Percentiles rank a stretch among this genome's conserved stretches.
Evolutionary conservation across 495 filamentous ascomycete genomes (phyloP).

Genomic region (Aspergillus affinis): DNA sequence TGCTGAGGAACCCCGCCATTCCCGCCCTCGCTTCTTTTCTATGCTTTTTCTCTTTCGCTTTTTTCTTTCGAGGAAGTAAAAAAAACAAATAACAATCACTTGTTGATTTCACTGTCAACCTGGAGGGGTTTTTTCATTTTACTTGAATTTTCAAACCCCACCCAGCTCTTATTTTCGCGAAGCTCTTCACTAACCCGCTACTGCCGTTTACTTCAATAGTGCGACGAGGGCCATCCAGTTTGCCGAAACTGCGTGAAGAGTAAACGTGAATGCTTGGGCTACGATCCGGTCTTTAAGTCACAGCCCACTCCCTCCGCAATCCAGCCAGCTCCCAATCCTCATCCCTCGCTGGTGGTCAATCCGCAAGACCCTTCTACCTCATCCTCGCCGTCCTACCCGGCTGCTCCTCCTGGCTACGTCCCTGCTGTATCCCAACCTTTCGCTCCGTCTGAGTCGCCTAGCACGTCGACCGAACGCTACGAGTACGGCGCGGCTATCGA

Average conservation of each 20-base stretch:
- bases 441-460: conserved; percentile 50
- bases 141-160: conserved; percentile 11
- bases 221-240: conserved; percentile 91
- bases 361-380: conserved; percentile 40
- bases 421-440: conserved; percentile 63
- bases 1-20: conserved; percentile 38
- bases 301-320: conserved; percentile 74
- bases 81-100: too few relatives aligned
- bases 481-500: conserved; percentile 69
- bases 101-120: too few relatives aligned
- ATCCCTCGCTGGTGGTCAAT: conserved; percentile 47
- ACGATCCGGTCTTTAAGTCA: conserved; percentile 96
- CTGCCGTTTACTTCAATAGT: conserved; percentile 51
- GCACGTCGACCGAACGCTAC: conserved; percentile 48
- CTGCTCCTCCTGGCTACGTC: conserved; percentile 57
- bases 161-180: neutral
- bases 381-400: conserved; percentile 35
- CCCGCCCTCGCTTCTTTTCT: conserved; percentile 5
- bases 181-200: neutral
- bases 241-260: conserved; percentile 98
- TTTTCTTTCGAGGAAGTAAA: conserved; percentile 17
- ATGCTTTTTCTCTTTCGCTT: conserved; percentile 21
- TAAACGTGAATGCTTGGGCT: conserved; percentile 94
- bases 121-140: conserved; percentile 13
- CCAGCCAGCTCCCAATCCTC: conserved; percentile 67